Percentiles rank a stretch among this genome's conserved stretches.
These are phyloP conservation scores for Physcomitrium patens DNA, from an alignment of 225 moss, liverwort and hornwort genomes.

Conservation along the genomic window DNA sequence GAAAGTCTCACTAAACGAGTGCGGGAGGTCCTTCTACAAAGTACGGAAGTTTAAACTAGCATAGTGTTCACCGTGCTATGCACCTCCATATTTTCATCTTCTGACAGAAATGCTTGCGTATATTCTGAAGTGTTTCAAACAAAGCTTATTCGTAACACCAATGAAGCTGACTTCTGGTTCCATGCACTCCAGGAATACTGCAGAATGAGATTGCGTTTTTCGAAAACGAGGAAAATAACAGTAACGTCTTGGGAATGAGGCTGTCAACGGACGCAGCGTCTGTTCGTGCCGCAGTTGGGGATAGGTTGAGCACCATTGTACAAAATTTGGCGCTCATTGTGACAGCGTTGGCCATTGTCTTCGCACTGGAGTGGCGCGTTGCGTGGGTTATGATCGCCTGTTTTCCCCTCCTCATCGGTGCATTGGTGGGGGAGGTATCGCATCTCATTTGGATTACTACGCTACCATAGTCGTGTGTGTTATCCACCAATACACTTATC, in stretches of 20 bases:
- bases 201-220: conserved; percentile 85
- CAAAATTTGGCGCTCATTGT: conserved; percentile 74
- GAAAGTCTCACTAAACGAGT: conserved; percentile 83
- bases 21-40: conserved; percentile 74
- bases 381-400: conserved; percentile 77
- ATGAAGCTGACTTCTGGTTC: conserved; percentile 16
- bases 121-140: not conserved
- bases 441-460: not conserved
- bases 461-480: not conserved
- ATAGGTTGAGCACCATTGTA: conserved; percentile 68
- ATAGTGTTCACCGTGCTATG: conserved; percentile 18
- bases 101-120: not conserved
- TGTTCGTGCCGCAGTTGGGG: conserved; percentile 76
- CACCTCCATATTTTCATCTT: conserved; percentile 13
- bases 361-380: conserved; percentile 81
- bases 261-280: conserved; percentile 71
- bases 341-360: conserved; percentile 74
- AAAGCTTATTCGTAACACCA: conserved; percentile 3
- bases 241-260: conserved; percentile 71
- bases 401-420: conserved; percentile 76
- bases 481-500: not conserved
- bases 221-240: conserved; percentile 77
- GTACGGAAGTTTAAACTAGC: conserved; percentile 36
- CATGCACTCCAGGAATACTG: conserved; percentile 58
- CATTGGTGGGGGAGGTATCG: conserved; percentile 80